Base-by-base conservation (phyloP, 495 filamentous ascomycete species). In the Peziza echinospora region DNA sequence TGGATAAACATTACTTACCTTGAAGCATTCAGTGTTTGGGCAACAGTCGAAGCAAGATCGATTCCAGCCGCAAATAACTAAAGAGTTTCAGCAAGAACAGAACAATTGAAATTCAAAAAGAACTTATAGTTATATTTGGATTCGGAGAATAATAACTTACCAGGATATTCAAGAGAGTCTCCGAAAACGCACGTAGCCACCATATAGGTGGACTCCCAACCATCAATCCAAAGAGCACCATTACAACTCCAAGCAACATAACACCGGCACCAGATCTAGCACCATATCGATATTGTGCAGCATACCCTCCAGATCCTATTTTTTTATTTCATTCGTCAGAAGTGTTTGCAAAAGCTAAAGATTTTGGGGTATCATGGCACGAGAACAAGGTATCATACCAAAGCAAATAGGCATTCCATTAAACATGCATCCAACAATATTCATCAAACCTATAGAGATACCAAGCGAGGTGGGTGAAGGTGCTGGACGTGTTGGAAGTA, bases 341-440 rank as follows among this genome's bases (percentile, higher is more conserved):
- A n/a, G n/a, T n/a, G n/a, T n/a, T n/a, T n/a, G n/a, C n/a, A n/a
- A n/a, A n/a, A n/a, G n/a, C n/a, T n/a, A n/a, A n/a, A n/a, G n/a
- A n/a, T n/a, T n/a, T n/a, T n/a, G n/a, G n/a, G n/a, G n/a, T n/a
- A n/a, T n/a, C n/a, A n/a, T n/a, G n/a, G n/a, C n/a, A n/a, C n/a
- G n/a, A n/a, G n/a, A n/a, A n/a, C n/a, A n/a, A n/a, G 11, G 21
- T 17, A 21, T 43, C 16, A 4, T 44, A 17, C 87, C 87, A 57
- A 94, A 87, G 54, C 87, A 96, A 2, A 92, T 80, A 5, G 87
- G 87, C 87, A 96, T 96, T 0, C 77, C 81, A 24, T 84, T 86
- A 59, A 93, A 89, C 79, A 81, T 87, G 61, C 79, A 84, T 5
- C 81, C 78, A 5, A 80, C 51, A 5, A 94, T 63, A 57, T 94